phyloP scores from a whole-genome alignment of 2,329 filamentous ascomycete species.

The Neurospora crassa region DNA sequence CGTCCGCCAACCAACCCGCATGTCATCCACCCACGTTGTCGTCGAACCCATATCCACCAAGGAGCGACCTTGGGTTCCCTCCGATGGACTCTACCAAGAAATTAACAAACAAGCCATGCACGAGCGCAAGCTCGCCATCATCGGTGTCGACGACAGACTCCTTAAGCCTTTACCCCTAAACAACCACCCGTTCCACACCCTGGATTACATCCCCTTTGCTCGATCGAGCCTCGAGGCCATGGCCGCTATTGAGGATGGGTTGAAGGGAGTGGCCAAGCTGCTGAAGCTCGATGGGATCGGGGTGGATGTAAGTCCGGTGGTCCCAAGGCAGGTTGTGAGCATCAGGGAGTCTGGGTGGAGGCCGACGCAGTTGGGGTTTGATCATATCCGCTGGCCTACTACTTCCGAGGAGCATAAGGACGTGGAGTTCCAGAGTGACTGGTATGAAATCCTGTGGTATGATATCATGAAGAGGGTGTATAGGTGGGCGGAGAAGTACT shows the following conservation, averaged over 20 bases:
- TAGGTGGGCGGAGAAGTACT: conserved; percentile 19
- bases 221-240: neutral
- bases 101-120: neutral
- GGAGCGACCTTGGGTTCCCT: neutral
- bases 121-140: neutral
- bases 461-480: conserved; percentile 20
- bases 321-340: neutral
- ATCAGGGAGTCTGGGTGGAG: conserved; percentile 4
- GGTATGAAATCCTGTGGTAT: conserved; percentile 20
- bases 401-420: neutral
- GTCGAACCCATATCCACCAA: neutral
- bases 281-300: neutral
- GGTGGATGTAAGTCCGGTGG: neutral
- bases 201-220: neutral
- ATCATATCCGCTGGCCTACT: conserved; percentile 5
- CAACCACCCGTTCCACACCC: neutral
- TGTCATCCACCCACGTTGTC: neutral
- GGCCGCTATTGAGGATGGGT: neutral
- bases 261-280: neutral
- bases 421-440: conserved; percentile 14
- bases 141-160: conserved; percentile 8
- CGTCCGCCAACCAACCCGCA: neutral
- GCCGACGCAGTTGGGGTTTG: conserved; percentile 18
- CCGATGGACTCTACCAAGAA: conserved; percentile 1
- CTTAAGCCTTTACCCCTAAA: neutral